Conservation (phyloP, 495 filamentous ascomycete species). For the Jackrogersella minutella region DNA sequence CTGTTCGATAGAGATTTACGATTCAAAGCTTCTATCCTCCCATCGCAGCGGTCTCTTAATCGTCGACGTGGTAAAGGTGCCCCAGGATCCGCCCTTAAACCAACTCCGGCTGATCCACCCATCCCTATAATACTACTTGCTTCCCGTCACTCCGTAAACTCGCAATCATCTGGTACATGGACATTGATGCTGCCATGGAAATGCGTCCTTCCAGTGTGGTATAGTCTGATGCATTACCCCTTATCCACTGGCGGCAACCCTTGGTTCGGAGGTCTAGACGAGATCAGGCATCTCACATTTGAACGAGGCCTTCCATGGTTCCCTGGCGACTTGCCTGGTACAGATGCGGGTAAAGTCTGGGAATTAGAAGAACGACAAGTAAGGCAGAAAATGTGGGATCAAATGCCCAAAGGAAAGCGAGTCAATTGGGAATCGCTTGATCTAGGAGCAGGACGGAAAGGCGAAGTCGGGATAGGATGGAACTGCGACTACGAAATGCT, state of each 20-base stretch:
- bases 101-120: slow-evolving; percentile 72
- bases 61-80: slow-evolving; percentile 74
- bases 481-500: slow-evolving; percentile 87
- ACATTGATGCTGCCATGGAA: slow-evolving; percentile 92
- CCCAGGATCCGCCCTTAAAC: slow-evolving; percentile 69
- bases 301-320: slow-evolving; percentile 85
- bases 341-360: slow-evolving; percentile 80
- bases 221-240: slow-evolving; percentile 84
- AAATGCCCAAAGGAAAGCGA: slow-evolving; percentile 82
- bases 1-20: slow-evolving; percentile 77
- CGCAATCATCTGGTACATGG: slow-evolving; percentile 74
- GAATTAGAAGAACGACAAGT: slow-evolving; percentile 69
- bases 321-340: slow-evolving; percentile 87
- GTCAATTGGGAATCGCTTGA: slow-evolving; percentile 78
- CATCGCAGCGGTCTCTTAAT: slow-evolving; percentile 86
- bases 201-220: slow-evolving; percentile 87
- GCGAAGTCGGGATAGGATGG: slow-evolving; percentile 85
- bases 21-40: slow-evolving; percentile 64
- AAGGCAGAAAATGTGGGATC: slow-evolving; percentile 74
- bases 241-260: slow-evolving; percentile 80
- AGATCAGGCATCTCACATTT: slow-evolving; percentile 82
- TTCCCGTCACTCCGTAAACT: slow-evolving; percentile 56
- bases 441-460: slow-evolving; percentile 75
- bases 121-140: slow-evolving; percentile 82
- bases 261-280: slow-evolving; percentile 81